Conservation (phyloP, 371 early-diverging fungal species). For the Mortierella sp. region DNA sequence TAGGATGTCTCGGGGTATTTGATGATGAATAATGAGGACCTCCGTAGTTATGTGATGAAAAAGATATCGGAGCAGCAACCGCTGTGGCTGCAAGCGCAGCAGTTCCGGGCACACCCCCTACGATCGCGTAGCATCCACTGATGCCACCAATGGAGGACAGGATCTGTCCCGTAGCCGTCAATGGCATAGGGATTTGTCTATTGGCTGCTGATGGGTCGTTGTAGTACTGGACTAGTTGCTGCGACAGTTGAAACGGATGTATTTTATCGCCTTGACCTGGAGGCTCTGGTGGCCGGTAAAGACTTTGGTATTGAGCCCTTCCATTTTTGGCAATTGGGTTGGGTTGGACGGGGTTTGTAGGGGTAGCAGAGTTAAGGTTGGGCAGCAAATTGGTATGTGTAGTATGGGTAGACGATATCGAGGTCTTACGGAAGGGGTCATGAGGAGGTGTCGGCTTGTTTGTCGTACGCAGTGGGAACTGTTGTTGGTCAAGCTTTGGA, state of each 20-base stretch:
- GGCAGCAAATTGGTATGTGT: background rate
- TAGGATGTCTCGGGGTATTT: background rate
- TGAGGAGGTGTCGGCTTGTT: slow-evolving; percentile 53
- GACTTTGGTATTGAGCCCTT: slow-evolving; percentile 17
- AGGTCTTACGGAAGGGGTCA: slow-evolving; percentile 44
- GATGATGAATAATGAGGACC: slow-evolving; percentile 1
- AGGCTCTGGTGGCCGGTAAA: slow-evolving; percentile 36
- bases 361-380: background rate
- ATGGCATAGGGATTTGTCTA: background rate
- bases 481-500: slow-evolving; percentile 12
- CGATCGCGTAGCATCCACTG: slow-evolving; percentile 37
- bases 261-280: background rate
- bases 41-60: background rate
- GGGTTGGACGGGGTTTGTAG: background rate
- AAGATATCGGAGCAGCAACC: background rate
- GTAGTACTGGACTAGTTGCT: slow-evolving; percentile 1
- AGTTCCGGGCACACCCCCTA: slow-evolving; percentile 16
- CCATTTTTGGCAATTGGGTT: background rate
- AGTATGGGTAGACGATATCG: slow-evolving; percentile 1
- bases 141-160: slow-evolving; percentile 37
- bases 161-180: slow-evolving; percentile 36
- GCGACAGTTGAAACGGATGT: background rate
- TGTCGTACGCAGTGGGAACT: slow-evolving; percentile 32
- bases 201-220: background rate
- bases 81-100: background rate